Evolutionary conservation across 768 basidiomycete species (phyloP).

Genomic region (Lentinula lateritia): DNA sequence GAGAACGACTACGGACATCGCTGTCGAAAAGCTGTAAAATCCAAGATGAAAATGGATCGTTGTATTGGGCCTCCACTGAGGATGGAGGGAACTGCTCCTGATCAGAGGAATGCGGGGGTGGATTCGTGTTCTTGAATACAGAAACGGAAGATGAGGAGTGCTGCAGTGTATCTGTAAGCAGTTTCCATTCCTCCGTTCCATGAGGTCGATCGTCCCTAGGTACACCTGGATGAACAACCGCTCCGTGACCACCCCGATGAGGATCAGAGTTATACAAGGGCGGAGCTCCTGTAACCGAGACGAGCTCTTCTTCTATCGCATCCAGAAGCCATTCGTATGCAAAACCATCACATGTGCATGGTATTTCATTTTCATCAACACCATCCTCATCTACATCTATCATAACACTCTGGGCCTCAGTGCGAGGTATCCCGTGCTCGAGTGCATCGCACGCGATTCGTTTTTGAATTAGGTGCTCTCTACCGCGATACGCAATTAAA

Average conservation of each 20-base stretch:
- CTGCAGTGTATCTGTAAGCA: neutral
- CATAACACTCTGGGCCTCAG: slow-evolving; percentile 28
- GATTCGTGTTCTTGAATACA: neutral
- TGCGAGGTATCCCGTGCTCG: neutral
- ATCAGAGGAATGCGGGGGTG: neutral
- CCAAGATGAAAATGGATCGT: slow-evolving; percentile 37
- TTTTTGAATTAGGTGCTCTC: neutral
- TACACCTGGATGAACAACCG: neutral
- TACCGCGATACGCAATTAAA: slow-evolving; percentile 27
- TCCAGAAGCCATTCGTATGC: slow-evolving; percentile 34
- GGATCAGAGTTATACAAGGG: slow-evolving; percentile 12
- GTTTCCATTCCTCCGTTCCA: neutral
- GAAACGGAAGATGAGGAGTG: neutral
- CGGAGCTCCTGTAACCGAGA: slow-evolving; percentile 51
- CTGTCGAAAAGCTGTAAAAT: slow-evolving; percentile 14
- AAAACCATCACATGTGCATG: slow-evolving; percentile 20
- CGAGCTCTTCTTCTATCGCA: slow-evolving; percentile 49
- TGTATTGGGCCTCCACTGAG: neutral
- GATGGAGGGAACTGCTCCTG: neutral
- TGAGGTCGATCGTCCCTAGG: neutral
- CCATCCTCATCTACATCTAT: slow-evolving; percentile 25
- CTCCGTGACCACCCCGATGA: neutral
- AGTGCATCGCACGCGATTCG: neutral
- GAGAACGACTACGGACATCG: slow-evolving; percentile 23
- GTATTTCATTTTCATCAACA: neutral